Conservation (phyloP, 2,329 filamentous ascomycete species). For the Colletotrichum noveboracense region DNA sequence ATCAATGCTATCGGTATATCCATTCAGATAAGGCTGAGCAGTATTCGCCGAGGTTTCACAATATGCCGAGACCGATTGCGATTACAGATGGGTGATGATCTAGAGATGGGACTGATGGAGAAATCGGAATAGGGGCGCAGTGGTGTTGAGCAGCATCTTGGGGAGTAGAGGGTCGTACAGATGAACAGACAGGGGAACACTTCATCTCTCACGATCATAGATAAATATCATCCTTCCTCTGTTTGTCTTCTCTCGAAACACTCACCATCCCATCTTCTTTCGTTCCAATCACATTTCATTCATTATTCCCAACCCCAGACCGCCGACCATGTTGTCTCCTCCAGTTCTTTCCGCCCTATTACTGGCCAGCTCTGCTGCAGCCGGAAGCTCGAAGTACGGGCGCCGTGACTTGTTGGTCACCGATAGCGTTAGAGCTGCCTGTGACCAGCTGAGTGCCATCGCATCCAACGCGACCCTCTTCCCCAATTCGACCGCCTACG, state of each 20-base stretch:
- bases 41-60: not conserved
- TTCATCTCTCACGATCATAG: not conserved
- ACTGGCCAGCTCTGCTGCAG: not conserved
- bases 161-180: not conserved
- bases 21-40: not conserved
- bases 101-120: not conserved
- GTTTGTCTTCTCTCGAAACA: not conserved
- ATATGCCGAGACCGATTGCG: not conserved
- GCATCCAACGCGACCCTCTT: not conserved
- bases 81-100: not conserved
- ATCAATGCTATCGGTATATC: not conserved
- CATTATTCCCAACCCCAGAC: too few species aligned
- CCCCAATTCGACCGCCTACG: slow-evolving; percentile 1
- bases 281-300: not conserved
- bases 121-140: not conserved
- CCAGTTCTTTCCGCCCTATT: slow-evolving; percentile 35
- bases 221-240: not conserved
- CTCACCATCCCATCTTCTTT: not conserved
- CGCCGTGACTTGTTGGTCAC: not conserved
- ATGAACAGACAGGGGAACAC: not conserved
- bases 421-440: not conserved
- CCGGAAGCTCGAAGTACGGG: not conserved
- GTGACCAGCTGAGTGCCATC: not conserved
- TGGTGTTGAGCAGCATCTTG: not conserved
- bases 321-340: not conserved